These are phyloP conservation scores for Porphyrellus cyaneotinctus DNA, from an alignment of 768 basidiomycete genomes.

Conservation along the genomic window DNA sequence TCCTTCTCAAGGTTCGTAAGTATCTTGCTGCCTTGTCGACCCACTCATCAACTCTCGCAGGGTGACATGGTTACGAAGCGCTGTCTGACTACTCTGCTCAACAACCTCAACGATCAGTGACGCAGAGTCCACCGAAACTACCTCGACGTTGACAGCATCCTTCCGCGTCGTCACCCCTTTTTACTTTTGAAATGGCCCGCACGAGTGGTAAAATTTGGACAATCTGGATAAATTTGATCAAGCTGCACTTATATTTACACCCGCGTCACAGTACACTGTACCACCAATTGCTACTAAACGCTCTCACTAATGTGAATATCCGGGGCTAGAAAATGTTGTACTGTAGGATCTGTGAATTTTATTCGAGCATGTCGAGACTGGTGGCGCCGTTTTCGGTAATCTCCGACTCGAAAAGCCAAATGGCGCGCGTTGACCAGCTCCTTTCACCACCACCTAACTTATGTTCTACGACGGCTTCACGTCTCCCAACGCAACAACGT, in stretches of 20 bases:
- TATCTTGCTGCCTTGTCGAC: not conserved
- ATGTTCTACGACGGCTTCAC: too few relatives aligned
- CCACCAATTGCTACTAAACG: constrained; percentile 30
- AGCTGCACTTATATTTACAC: constrained; percentile 30
- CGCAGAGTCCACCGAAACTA: not conserved
- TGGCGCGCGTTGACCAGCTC: too few relatives aligned
- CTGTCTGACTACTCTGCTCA: constrained; percentile 84
- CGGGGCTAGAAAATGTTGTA: constrained; percentile 32
- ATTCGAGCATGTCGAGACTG: too few relatives aligned
- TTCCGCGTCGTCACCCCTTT: not conserved
- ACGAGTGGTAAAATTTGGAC: constrained; percentile 28
- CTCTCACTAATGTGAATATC: constrained; percentile 32
- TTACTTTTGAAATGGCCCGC: constrained; percentile 16
- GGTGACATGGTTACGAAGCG: constrained; percentile 98
- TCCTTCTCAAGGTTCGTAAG: constrained; percentile 74
- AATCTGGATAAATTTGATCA: constrained; percentile 28
- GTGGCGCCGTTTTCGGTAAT: too few relatives aligned
- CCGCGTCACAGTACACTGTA: constrained; percentile 27
- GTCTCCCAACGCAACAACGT: constrained; percentile 36
- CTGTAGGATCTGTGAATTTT: constrained; percentile 27
- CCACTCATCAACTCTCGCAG: constrained; percentile 36
- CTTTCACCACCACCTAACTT: too few relatives aligned
- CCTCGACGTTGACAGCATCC: constrained; percentile 4
- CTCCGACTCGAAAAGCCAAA: too few relatives aligned
- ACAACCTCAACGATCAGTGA: constrained; percentile 77